Evolutionary conservation across 2,329 filamentous ascomycete genomes (phyloP).

Genomic region (Apiospora kogelbergensis): DNA sequence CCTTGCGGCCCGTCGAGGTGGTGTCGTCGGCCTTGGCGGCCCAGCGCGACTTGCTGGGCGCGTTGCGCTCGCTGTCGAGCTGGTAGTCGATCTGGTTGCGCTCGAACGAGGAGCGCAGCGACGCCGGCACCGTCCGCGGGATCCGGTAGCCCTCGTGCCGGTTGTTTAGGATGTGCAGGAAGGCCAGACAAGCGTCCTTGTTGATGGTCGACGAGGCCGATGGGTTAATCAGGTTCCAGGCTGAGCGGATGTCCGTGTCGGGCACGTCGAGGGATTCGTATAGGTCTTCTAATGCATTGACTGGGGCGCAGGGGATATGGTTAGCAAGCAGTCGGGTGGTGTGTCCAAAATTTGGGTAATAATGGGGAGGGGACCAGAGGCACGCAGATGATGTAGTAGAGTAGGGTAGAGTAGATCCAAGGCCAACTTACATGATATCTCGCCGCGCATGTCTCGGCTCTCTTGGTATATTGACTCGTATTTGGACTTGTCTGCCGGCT

Average conservation of each 20-base stretch:
- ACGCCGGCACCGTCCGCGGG: constrained; percentile 85
- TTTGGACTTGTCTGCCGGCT: constrained; percentile 82
- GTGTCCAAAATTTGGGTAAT: too few relatives aligned
- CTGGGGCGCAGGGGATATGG: constrained; percentile 40
- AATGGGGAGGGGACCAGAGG: too few relatives aligned
- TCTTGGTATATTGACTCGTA: constrained; percentile 98
- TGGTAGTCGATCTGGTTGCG: constrained; percentile 97
- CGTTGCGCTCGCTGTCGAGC: constrained; percentile 69
- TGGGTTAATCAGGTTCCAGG: constrained; percentile 97
- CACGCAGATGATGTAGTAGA: background rate
- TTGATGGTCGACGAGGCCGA: constrained; percentile 79
- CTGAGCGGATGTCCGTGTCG: constrained; percentile 80
- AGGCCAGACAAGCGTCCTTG: constrained; percentile 92
- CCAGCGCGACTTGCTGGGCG: constrained; percentile 69
- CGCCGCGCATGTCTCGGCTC: constrained; percentile 83
- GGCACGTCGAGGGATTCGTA: constrained; percentile 78
- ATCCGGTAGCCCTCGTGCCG: constrained; percentile 94
- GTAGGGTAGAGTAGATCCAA: background rate
- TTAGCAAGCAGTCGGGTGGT: constrained; percentile 9
- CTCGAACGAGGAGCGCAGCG: constrained; percentile 89
- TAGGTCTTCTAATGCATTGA: constrained; percentile 75
- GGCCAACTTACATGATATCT: constrained; percentile 68
- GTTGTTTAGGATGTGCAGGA: constrained; percentile 95
- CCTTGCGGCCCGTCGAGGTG: constrained; percentile 84
- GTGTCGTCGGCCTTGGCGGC: constrained; percentile 75